phyloP scores from a whole-genome alignment of 306 rosid species.

The Adenanthera pavonina region DNA sequence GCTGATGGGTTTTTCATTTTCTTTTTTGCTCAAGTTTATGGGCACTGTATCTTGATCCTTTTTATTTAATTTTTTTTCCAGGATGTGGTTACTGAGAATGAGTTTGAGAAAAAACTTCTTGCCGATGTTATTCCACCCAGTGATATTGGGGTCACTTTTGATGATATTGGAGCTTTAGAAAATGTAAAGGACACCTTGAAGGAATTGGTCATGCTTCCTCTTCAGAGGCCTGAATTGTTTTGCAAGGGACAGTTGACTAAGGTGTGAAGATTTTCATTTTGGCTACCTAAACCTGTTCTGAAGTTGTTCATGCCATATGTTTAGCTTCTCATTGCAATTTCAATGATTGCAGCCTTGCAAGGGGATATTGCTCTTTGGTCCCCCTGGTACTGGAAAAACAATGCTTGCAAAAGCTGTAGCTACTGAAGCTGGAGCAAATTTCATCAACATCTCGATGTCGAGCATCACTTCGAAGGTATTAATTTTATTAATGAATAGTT shows the following conservation, averaged over 20 bases:
- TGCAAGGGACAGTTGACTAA: constrained; percentile 89
- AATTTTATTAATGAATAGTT: constrained; percentile 9
- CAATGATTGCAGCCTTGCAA: constrained; percentile 79
- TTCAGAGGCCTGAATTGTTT: constrained; percentile 93
- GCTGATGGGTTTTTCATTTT: neutral
- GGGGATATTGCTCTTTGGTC: constrained; percentile 96
- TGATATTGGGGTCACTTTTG: constrained; percentile 94
- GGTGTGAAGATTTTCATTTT: constrained; percentile 48
- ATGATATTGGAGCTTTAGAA: constrained; percentile 95
- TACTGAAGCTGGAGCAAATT: constrained; percentile 98
- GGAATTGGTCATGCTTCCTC: constrained; percentile 98
- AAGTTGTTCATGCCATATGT: constrained; percentile 21
- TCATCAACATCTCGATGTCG: constrained; percentile 95
- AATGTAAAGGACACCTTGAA: constrained; percentile 94
- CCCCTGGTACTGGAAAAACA: constrained; percentile 98
- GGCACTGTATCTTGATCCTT: neutral
- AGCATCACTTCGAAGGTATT: constrained; percentile 92
- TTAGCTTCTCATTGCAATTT: constrained; percentile 26
- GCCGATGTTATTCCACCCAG: constrained; percentile 90
- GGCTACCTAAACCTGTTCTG: constrained; percentile 15
- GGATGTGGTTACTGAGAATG: constrained; percentile 97
- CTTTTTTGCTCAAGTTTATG: neutral
- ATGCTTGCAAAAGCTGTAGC: constrained; percentile 99
- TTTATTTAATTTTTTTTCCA: constrained; percentile 38
- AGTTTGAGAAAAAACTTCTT: constrained; percentile 90